These are phyloP conservation scores for Tremellales sp. DNA, from an alignment of 1,284 basidiomycete species.

Conservation along the genomic window DNA sequence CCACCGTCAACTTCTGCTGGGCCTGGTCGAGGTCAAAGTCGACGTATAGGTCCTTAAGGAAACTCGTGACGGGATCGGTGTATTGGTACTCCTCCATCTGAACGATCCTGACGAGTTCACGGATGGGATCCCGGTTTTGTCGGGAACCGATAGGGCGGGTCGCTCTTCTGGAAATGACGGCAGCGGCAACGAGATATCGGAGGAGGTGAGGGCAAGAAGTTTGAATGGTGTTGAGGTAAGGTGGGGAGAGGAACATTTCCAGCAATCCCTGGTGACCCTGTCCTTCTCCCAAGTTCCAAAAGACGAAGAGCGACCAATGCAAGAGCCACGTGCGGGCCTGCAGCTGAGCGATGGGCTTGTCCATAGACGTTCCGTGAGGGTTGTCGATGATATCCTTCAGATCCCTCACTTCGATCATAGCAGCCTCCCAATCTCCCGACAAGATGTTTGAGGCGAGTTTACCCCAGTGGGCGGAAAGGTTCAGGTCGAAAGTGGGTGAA, in stretches of 20 bases:
- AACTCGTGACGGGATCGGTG: constrained; percentile 85
- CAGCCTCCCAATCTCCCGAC: constrained; percentile 88
- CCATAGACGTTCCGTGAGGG: constrained; percentile 51
- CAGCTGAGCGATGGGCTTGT: constrained; percentile 70
- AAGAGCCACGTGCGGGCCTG: constrained; percentile 96
- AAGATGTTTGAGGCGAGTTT: constrained; percentile 96
- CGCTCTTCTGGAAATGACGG: constrained; percentile 80
- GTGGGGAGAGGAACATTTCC: constrained; percentile 91
- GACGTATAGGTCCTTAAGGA: constrained; percentile 87
- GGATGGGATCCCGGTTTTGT: constrained; percentile 70
- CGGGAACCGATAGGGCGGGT: constrained; percentile 38
- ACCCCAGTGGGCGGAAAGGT: constrained; percentile 95
- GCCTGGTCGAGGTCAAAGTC: constrained; percentile 91
- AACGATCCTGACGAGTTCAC: constrained; percentile 84
- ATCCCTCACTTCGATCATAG: constrained; percentile 88
- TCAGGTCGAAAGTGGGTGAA: constrained; percentile 85
- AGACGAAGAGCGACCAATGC: constrained; percentile 98
- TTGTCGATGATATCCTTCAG: constrained; percentile 86
- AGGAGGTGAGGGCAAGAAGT: constrained; percentile 93
- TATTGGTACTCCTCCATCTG: constrained; percentile 94
- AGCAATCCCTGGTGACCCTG: constrained; percentile 75
- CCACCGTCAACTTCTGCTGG: constrained; percentile 72
- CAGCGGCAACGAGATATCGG: constrained; percentile 88
- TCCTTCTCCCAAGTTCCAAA: constrained; percentile 92
- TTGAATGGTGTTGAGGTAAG: constrained; percentile 98